Percentiles rank a stretch among this genome's conserved stretches.
Conservation (phyloP, 2,329 filamentous ascomycete species). For the Penicillium sp. region DNA sequence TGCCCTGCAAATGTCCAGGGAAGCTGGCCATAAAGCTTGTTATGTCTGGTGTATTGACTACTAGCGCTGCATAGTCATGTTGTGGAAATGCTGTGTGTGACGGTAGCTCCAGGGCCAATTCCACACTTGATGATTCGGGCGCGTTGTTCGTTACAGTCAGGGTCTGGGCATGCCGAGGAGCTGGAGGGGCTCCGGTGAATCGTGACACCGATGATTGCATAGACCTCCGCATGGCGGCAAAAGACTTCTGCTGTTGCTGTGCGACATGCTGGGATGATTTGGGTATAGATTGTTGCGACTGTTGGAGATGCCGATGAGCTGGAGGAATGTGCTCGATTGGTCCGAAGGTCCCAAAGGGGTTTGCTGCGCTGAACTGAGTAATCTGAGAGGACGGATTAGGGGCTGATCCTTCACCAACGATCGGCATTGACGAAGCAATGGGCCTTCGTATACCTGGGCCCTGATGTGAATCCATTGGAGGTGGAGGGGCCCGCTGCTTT, state of each 20-base stretch:
- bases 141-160: slow-evolving; percentile 21
- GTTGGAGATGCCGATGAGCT: slow-evolving; percentile 23
- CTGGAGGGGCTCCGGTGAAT: not conserved
- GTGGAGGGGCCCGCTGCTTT: slow-evolving; percentile 39
- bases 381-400: slow-evolving; percentile 29
- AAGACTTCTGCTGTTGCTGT: not conserved
- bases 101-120: slow-evolving; percentile 31
- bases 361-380: slow-evolving; percentile 31
- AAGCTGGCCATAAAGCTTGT: slow-evolving; percentile 28
- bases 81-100: slow-evolving; percentile 26
- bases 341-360: slow-evolving; percentile 38
- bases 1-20: slow-evolving; percentile 38
- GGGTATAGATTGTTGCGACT: not conserved
- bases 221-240: not conserved
- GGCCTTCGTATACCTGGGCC: not conserved
- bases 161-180: not conserved
- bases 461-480: slow-evolving; percentile 37
- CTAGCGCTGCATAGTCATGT: slow-evolving; percentile 25
- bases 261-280: not conserved
- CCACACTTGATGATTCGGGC: slow-evolving; percentile 23
- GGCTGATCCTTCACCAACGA: slow-evolving; percentile 32
- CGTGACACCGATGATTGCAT: not conserved
- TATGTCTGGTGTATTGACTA: slow-evolving; percentile 18
- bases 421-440: slow-evolving; percentile 25
- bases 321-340: slow-evolving; percentile 32